phyloP scores from a whole-genome alignment of 306 rosid genomes.

The Rosa multiflora region DNA sequence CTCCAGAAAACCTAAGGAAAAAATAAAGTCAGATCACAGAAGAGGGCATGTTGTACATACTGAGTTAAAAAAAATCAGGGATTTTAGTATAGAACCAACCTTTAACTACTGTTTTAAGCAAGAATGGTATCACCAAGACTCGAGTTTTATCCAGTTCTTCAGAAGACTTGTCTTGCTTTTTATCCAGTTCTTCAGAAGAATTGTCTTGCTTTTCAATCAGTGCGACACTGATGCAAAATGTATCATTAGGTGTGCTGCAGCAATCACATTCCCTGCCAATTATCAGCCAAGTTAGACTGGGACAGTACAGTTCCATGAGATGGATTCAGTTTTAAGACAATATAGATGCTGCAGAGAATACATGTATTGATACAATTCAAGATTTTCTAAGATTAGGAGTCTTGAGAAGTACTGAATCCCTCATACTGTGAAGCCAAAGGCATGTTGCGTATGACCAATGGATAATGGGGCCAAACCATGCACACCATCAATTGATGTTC shows the following conservation, averaged over 20 bases:
- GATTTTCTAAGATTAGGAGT: neutral
- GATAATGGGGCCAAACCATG: no score
- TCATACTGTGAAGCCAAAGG: no score
- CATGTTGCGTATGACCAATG: no score
- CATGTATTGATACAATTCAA: neutral
- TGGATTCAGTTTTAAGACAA: conserved; percentile 8
- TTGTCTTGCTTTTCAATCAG: conserved; percentile 47
- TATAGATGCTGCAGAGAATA: neutral
- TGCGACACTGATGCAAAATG: conserved; percentile 55
- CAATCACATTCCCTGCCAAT: conserved; percentile 56
- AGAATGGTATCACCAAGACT: conserved; percentile 59
- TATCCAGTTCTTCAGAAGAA: conserved; percentile 46
- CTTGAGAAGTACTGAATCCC: no score
- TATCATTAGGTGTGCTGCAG: conserved; percentile 35
- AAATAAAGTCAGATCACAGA: conserved; percentile 10
- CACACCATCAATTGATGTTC: no score
- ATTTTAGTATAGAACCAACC: conserved; percentile 43
- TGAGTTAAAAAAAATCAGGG: neutral
- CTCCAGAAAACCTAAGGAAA: conserved; percentile 68
- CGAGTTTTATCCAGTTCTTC: conserved; percentile 53
- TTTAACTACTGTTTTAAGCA: conserved; percentile 65
- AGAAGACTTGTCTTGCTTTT: conserved; percentile 33
- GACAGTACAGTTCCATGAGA: conserved; percentile 28
- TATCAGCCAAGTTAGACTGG: conserved; percentile 40
- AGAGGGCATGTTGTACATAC: neutral